Conservation (phyloP, 305 asterid species). For the Withania somnifera region DNA sequence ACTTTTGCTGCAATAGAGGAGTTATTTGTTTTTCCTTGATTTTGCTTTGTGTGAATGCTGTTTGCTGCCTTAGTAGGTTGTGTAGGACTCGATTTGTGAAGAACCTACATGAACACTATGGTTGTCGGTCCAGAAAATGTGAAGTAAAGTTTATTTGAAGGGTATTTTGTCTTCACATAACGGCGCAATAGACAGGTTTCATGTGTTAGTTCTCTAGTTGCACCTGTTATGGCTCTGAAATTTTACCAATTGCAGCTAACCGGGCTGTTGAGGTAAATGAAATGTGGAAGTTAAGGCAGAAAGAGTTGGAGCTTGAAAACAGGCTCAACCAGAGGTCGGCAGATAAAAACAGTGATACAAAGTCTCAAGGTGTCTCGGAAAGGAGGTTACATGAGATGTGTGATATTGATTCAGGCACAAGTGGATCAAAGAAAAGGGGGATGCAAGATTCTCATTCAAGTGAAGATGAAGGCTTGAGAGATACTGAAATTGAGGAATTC, state of each 20-base stretch:
- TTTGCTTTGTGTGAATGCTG: not conserved
- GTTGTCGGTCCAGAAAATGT: not conserved
- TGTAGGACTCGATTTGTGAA: not conserved
- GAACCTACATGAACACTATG: not conserved
- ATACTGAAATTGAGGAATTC: conserved; percentile 67
- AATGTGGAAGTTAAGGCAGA: conserved; percentile 85
- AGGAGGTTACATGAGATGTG: conserved; percentile 22
- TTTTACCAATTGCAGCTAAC: conserved; percentile 43
- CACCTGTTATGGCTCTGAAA: not conserved
- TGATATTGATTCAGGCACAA: conserved; percentile 25
- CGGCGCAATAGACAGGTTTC: not conserved
- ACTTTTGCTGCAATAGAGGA: no score
- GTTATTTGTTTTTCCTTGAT: not conserved
- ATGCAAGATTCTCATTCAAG: conserved; percentile 16
- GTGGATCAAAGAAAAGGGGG: conserved; percentile 31
- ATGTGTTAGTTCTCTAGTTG: not conserved
- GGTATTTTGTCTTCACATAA: not conserved
- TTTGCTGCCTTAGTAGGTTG: not conserved
- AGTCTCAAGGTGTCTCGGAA: conserved; percentile 21
- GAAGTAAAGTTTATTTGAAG: not conserved
- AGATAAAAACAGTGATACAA: conserved; percentile 19
- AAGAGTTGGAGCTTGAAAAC: conserved; percentile 65
- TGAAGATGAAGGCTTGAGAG: conserved; percentile 57
- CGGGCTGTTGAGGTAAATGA: conserved; percentile 86
- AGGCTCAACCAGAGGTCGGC: conserved; percentile 32